A percentile compares a stretch with the other conserved stretches of the same genome.
Evolutionary conservation across 495 filamentous ascomycete species (phyloP).

Genomic region (Daldinia decipiens): DNA sequence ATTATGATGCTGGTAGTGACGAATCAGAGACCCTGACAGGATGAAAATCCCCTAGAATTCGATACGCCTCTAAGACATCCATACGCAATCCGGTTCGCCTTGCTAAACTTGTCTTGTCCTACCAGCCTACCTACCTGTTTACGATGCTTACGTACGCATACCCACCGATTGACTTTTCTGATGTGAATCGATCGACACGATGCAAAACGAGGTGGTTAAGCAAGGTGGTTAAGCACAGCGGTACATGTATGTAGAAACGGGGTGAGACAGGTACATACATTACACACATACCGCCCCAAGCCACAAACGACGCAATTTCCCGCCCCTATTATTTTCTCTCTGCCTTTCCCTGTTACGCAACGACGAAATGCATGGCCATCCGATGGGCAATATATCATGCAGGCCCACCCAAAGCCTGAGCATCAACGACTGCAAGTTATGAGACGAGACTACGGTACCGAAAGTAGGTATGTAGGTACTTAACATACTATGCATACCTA

Average conservation of each 20-base stretch:
- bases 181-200: constrained; percentile 4
- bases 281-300: neutral
- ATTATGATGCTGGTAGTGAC: constrained; percentile 13
- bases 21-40: neutral
- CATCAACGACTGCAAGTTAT: neutral
- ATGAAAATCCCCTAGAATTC: neutral
- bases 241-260: too few species aligned
- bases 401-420: neutral
- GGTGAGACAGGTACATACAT: neutral
- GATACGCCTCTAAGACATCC: constrained; percentile 8
- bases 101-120: constrained; percentile 30
- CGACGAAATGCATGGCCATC: neutral
- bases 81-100: constrained; percentile 19
- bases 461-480: too few species aligned
- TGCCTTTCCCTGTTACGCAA: too few species aligned
- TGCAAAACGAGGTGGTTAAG: neutral
- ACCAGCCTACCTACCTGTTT: neutral
- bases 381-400: neutral
- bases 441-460: neutral
- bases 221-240: too few species aligned
- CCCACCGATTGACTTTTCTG: constrained; percentile 10
- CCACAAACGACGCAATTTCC: neutral
- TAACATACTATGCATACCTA: neutral
- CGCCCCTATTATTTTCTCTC: neutral
- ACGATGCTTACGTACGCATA: constrained; percentile 27